A percentile compares a stretch with the other conserved stretches of the same genome.
phyloP scores from a whole-genome alignment of 2,329 filamentous ascomycete genomes.

The Hortaea sp. region DNA sequence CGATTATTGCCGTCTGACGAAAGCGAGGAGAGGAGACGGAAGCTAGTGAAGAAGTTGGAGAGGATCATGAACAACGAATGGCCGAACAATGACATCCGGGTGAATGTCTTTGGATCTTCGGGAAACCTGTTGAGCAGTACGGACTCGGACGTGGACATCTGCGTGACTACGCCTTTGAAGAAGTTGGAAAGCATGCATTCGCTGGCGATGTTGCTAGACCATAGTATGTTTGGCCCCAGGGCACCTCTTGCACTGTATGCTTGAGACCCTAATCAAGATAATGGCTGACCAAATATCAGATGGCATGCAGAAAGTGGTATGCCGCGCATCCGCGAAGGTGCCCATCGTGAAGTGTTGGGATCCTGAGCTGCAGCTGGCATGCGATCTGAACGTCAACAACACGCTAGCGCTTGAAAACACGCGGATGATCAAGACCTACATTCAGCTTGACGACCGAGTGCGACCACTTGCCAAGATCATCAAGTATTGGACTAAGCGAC shows the following conservation, averaged over 20 bases:
- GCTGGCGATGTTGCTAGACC: conserved; percentile 75
- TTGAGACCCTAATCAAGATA: background rate
- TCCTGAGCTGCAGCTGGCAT: conserved; percentile 76
- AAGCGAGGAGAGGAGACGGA: conserved; percentile 64
- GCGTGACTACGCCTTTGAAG: conserved; percentile 85
- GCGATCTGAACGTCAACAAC: conserved; percentile 99
- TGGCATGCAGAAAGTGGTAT: conserved; percentile 94
- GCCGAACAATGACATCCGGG: conserved; percentile 81
- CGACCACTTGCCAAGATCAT: conserved; percentile 90
- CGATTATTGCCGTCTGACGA: conserved; percentile 71
- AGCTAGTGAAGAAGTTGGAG: conserved; percentile 79
- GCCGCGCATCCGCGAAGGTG: conserved; percentile 88
- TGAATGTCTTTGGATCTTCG: conserved; percentile 95
- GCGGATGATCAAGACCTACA: conserved; percentile 94
- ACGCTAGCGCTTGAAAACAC: conserved; percentile 91
- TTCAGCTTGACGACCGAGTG: conserved; percentile 83
- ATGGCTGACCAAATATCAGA: conserved; percentile 42
- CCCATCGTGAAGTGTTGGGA: conserved; percentile 99
- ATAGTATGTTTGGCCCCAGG: conserved; percentile 50
- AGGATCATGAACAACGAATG: conserved; percentile 81
- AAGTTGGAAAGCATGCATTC: conserved; percentile 83
- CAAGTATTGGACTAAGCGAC: conserved; percentile 91
- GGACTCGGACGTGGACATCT: conserved; percentile 97
- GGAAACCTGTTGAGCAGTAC: conserved; percentile 90
- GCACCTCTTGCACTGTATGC: background rate